Evolutionary conservation across 192 early-diverging fungal species (phyloP), one percentile per base, ranked within the genome.

Genomic region (Rhizoclosmatium sp.): DNA sequence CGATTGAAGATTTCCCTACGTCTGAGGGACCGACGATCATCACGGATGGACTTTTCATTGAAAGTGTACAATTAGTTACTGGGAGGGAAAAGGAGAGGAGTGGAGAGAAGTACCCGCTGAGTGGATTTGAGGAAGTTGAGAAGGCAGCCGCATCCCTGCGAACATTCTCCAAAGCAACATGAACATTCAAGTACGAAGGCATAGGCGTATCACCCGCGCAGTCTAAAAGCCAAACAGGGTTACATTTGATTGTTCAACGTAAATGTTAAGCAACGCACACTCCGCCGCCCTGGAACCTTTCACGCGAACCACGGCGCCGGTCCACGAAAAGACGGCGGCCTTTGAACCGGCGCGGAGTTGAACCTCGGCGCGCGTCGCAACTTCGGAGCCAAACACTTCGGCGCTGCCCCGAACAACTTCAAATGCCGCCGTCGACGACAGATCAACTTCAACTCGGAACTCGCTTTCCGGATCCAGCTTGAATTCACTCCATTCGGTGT

Each of bases 191-290:
- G 79, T 94, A 96, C 49, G 89, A 89, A 42, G 86, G 83, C 98
- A 99, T 98, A 12, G 97, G 96, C 2, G 98, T 98, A 81, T 99
- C 98, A n/a, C 90, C 94, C 0, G 95, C 97, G 2, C 31, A 93
- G 68, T 69, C n/a, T 45, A 69, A 47, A 12, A 2, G 7, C n/a
- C 64, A 14, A 39, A 12, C 12, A 40, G 68, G 40, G 48, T 21
- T 89, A 74, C 97, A 98, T 67, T 94, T 94, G 2, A 93, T 93
- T 39, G 90, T 87, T 78, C 90, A 93, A 21, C 84, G 79, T 67
- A 96, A 95, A 45, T 47, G 81, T 3, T 81, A 23, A 42, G 9
- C 39, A 66, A 81, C 80, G 41, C 67, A 80, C n/a, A 81, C 58
- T 9, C 41, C 78, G 41, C 7, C 59, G 7, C 9, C 66, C 41